Percentiles rank a stretch among this genome's conserved stretches.
Evolutionary conservation across 202 grass and related monocot species (phyloP).

Genomic region (Digitaria exilis): DNA sequence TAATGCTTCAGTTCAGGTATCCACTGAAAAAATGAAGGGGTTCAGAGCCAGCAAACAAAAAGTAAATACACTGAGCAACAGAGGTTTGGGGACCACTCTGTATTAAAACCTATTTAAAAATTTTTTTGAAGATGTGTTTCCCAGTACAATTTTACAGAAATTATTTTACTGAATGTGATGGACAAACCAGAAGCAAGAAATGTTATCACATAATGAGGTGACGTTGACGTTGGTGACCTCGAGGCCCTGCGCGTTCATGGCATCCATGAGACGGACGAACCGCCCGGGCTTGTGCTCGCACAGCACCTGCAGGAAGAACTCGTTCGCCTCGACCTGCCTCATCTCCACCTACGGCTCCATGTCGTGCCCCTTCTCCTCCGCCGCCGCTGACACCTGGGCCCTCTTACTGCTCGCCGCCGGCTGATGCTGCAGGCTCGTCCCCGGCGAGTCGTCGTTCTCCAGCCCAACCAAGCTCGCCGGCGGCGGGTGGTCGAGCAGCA

Average conservation of each 20-base stretch:
- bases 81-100: conserved; percentile 6
- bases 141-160: not conserved
- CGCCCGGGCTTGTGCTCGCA: conserved; percentile 71
- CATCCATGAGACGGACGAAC: conserved; percentile 82
- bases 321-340: conserved; percentile 76
- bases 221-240: conserved; percentile 86
- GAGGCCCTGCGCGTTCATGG: conserved; percentile 60
- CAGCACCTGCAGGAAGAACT: conserved; percentile 88
- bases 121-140: conserved; percentile 9
- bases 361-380: conserved; percentile 38
- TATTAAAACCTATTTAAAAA: not conserved
- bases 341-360: conserved; percentile 95
- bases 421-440: conserved; percentile 17
- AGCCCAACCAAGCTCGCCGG: conserved; percentile 50
- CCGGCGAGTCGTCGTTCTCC: conserved; percentile 62
- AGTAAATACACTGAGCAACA: not conserved
- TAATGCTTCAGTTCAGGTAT: conserved; percentile 96
- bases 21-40: conserved; percentile 72
- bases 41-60: conserved; percentile 3
- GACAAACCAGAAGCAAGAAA: no score
- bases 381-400: not conserved
- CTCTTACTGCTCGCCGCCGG: conserved; percentile 10
- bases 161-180: not conserved
- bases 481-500: conserved; percentile 52
- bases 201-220: no score